Evolutionary conservation across 106 monocot species (phyloP), one percentile per base, ranked within the genome.

Genomic region (Iris macrosiphon): DNA sequence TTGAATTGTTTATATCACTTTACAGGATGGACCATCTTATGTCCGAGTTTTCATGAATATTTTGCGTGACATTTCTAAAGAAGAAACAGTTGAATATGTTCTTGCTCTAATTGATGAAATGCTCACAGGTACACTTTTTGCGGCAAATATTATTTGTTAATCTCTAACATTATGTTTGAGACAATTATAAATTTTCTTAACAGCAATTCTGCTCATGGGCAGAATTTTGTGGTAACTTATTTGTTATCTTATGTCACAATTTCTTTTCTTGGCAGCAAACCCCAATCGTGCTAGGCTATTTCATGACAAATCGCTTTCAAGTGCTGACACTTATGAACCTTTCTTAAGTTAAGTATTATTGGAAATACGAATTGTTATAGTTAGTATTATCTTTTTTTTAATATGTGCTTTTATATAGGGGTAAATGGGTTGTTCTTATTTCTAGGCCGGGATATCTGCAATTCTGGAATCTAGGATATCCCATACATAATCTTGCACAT

Each of bases 31-130:
- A 14, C 74, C 77, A 52, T 75, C 73, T 24, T 90, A 96, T 70
- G 60, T 90, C 57, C 49, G 66, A 17, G 77, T 86, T 11, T 96
- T 96, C 49, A 67, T 96, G 45, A 83, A 70, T 66, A 90, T 96
- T 42, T 69, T 96, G 32, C 73, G 77, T 43, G 76, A 83, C 60
- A 83, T 96, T 62, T 75, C 70, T 37, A 96, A 90, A 58, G 89
- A 90, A 67, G 90, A 96, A 50, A 90, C 90, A 6, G 71, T 90
- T 31, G 90, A 90, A 54, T 96, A 96, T 73, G 83, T 90, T 29
- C 82, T 96, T 62, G 96, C 86, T 26, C 96, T 96, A 40, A 75
- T 96, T 67, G 96, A 96, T 80, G 86, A 90, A 40, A 90, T 90
- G 82, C 61, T 96, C 16, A 67, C 86, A 61, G 89, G 96, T 96